Conservation (phyloP, 495 filamentous ascomycete species). For the Evernia prunastri region DNA sequence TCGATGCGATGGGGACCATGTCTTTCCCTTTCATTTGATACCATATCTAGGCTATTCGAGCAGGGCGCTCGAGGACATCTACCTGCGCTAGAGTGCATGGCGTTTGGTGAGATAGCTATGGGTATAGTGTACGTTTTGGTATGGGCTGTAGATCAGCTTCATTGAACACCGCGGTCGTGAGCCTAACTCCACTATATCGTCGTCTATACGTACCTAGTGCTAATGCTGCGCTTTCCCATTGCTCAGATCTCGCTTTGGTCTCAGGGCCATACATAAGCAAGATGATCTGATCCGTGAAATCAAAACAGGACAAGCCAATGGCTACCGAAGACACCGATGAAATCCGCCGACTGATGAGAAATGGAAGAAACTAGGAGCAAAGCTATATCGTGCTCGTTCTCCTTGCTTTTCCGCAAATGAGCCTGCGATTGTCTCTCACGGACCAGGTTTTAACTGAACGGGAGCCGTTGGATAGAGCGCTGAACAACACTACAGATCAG, state of each 20-base stretch:
- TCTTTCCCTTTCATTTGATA: slow-evolving; percentile 9
- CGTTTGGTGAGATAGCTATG: neutral
- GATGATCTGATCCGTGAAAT: neutral
- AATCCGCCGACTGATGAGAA: no score
- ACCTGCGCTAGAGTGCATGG: neutral
- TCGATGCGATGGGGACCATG: neutral
- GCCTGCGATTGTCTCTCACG: no score
- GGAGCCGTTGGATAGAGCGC: no score
- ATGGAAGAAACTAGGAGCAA: no score
- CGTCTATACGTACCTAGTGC: neutral
- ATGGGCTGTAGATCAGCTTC: neutral
- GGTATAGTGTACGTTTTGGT: neutral
- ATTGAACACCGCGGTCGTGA: neutral
- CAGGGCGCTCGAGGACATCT: neutral
- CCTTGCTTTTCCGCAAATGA: no score
- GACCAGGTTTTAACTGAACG: no score
- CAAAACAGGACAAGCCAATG: no score
- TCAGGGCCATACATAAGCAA: neutral
- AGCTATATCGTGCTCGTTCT: no score
- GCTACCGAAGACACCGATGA: no score
- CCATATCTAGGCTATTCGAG: slow-evolving; percentile 10
- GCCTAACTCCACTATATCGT: neutral
- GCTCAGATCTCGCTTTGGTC: neutral
- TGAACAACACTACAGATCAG: no score
- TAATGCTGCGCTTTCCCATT: neutral